Evolutionary conservation across 225 moss, liverwort and hornwort species (phyloP).

Genomic region (Neckera pumila): DNA sequence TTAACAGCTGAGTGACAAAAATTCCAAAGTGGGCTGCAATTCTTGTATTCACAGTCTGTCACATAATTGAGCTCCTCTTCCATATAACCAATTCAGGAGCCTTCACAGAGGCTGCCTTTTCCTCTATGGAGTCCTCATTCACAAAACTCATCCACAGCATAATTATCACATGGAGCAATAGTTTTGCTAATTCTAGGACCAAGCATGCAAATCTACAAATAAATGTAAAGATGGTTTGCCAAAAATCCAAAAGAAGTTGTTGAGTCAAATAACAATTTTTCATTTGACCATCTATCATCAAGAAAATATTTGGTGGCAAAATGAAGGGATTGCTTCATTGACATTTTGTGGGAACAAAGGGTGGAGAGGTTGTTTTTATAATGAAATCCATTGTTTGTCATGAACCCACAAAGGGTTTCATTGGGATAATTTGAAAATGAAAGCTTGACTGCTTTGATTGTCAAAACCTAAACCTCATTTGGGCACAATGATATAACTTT

Average conservation of each 20-base stretch:
- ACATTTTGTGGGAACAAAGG: not conserved
- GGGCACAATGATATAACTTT: not conserved
- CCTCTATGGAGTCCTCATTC: not conserved
- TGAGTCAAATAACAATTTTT: not conserved
- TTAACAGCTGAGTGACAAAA: not conserved
- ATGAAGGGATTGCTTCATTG: not conserved
- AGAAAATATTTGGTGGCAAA: not conserved
- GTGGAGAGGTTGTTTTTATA: accelerated
- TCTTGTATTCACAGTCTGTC: not conserved
- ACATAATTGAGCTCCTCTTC: not conserved
- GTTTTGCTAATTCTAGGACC: not conserved
- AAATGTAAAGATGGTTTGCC: not conserved
- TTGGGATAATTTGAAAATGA: not conserved
- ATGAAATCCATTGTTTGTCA: not conserved
- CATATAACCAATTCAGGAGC: not conserved
- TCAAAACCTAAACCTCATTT: not conserved
- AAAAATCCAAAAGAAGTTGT: not conserved
- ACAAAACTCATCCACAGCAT: not conserved
- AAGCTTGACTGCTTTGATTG: not conserved
- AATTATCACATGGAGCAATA: not conserved
- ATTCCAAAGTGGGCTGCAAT: not conserved
- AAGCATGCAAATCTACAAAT: not conserved
- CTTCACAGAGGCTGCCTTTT: not conserved
- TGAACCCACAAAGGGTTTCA: not conserved
- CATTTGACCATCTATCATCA: not conserved